Evolutionary conservation across 306 rosid species (phyloP).

Genomic region (Castanopsis chinensis): DNA sequence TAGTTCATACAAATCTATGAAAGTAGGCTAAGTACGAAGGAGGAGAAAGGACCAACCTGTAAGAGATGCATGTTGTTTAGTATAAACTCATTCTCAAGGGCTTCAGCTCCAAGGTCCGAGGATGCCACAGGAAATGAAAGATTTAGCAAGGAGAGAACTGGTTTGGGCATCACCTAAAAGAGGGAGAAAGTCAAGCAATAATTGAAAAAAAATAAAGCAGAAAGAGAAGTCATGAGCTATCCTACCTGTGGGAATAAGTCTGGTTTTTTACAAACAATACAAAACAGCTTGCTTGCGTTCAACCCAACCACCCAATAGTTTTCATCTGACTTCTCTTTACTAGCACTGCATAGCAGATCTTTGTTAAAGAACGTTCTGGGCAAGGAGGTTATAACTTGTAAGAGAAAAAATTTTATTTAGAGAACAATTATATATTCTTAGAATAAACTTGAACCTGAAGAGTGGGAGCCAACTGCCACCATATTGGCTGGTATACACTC

Average conservation of each 20-base stretch:
- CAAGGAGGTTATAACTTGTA: neutral
- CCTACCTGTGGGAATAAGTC: conserved; percentile 77
- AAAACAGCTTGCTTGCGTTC: conserved; percentile 71
- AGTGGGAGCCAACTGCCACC: conserved; percentile 96
- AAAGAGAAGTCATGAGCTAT: conserved; percentile 10
- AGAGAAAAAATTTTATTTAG: neutral
- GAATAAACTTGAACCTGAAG: conserved; percentile 67
- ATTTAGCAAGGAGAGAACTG: conserved; percentile 63
- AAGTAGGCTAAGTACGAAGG: conserved; percentile 13
- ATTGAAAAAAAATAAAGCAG: conserved; percentile 12
- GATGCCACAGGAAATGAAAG: conserved; percentile 91
- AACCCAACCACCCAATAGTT: conserved; percentile 90
- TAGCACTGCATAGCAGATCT: conserved; percentile 57
- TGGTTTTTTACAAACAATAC: conserved; percentile 71
- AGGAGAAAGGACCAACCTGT: conserved; percentile 51
- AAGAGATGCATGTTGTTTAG: conserved; percentile 69
- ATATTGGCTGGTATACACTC: conserved; percentile 75
- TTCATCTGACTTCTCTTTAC: conserved; percentile 72
- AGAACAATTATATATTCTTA: conserved; percentile 3
- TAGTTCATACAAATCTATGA: neutral
- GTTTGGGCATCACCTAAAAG: conserved; percentile 84
- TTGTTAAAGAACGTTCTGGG: neutral
- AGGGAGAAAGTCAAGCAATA: conserved; percentile 22
- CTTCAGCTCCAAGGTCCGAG: conserved; percentile 86
- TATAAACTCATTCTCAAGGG: conserved; percentile 82